Base-by-base conservation (phyloP, 2,329 filamentous ascomycete genomes). In the Clathrospora elynae region DNA sequence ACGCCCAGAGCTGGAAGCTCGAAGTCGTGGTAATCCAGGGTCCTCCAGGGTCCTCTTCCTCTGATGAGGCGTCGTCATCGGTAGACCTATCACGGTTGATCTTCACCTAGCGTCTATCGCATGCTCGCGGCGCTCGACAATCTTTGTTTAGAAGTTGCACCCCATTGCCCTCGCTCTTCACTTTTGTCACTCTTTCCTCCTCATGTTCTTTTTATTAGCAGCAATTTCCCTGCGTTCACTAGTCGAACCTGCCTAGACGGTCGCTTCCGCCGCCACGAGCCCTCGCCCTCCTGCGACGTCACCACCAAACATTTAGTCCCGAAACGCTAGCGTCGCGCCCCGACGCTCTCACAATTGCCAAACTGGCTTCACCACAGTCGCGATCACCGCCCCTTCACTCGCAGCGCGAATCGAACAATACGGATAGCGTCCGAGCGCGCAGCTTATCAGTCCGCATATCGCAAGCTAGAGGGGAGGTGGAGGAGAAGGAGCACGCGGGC, bases 361-460 rank as follows among this genome's bases (percentile, higher is more conserved):
- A 57, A 37, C 63, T 69, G 64, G 64, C 55, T 41, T 51, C 59
- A 42, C 46, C 55, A 49, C 53, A 49, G 39, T 52, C 54, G 32
- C 49, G 42, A 28, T 53, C 57, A 13, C 40, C 62, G 24, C 56
- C 57, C 25, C 41, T 65, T 17, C 64, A 63, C 49, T 59, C 62
- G 6, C 59, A 67, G 53, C 59, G 64, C 40, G 51, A 67, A 48
- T 41, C 54, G 17, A 59, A 46, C 46, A 59, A 66, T 24, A 57
- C 52, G 6, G 39, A 55, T 26, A 51, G 55, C 35, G 55, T 67
- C 24, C 62, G 65, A 38, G 59, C 55, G 33, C 47, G 64, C 17
- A 67, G 59, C 51, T 55, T 54, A 16, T 65, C 62, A 23, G 57
- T 66, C 22, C 62, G 61, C 38, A 56, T 66, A 47, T 66, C 62